phyloP scores from a whole-genome alignment of 345 rosid species.

The Gossypium sturtianum region DNA sequence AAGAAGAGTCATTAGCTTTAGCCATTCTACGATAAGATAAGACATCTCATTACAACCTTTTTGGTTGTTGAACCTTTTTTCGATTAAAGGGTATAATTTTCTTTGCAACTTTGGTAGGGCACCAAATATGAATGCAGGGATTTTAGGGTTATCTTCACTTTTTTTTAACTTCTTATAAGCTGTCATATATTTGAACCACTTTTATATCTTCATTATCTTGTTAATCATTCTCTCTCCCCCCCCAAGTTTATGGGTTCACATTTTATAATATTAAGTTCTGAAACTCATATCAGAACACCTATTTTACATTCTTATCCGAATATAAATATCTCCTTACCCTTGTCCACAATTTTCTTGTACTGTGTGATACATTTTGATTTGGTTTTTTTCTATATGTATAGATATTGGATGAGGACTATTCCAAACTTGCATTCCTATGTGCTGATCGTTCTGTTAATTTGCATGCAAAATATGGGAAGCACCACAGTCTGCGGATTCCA shows the following conservation, averaged over 20 bases:
- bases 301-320: background rate
- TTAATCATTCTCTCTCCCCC: too few relatives aligned
- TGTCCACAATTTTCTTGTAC: background rate
- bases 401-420: conserved; percentile 63
- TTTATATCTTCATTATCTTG: too few relatives aligned
- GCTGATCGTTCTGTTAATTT: conserved; percentile 83
- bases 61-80: background rate
- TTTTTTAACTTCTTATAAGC: too few relatives aligned
- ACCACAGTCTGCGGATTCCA: conserved; percentile 75
- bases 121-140: too few relatives aligned
- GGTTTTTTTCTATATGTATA: conserved; percentile 6
- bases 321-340: background rate
- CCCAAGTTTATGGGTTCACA: background rate
- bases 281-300: background rate
- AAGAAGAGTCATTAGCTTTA: background rate
- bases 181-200: too few relatives aligned
- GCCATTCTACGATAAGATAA: background rate
- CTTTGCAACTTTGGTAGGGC: too few relatives aligned
- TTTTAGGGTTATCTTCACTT: too few relatives aligned
- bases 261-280: background rate
- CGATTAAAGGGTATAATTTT: too few relatives aligned
- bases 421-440: conserved; percentile 90
- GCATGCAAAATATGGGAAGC: conserved; percentile 92
- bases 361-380: conserved; percentile 2
- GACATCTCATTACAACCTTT: background rate